Evolutionary conservation across 2,329 filamentous ascomycete genomes (phyloP), one percentile per base, ranked within the genome.

Genomic region (Incumbomyces lentus): DNA sequence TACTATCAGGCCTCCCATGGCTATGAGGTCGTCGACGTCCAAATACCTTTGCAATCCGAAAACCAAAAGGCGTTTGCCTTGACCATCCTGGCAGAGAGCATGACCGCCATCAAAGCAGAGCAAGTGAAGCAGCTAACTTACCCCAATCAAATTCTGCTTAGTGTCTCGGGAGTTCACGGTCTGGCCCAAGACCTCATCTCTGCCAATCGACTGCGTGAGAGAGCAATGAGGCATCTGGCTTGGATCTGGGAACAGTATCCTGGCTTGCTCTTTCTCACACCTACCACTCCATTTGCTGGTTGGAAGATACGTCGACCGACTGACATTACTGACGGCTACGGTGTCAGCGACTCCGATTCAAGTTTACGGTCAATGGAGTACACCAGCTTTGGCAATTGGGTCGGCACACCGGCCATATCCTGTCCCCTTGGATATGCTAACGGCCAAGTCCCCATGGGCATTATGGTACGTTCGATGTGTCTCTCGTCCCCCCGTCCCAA

Each of bases 311-410:
- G 68, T 7, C 81, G 84, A 34, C 68, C 79, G 13, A 68, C 68
- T n/a, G 80, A 88, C 58, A 60, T 79, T 3, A 54, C 51, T n/a
- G 50, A 47, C 33, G 52, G 54, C 13, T 66, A 71, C 39, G 89
- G 89, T 2, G 69, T 86, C 54, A 81, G 74, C 32, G 83, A 95
- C 62, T 81, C 74, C 0, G 87, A 92, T 60, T 71, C 68, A 50
- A 81, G 78, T 13, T 68, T 94, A n/a, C 71, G 76, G 19, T 85
- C 78, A 59, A 94, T 95, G 86, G 78, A 82, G 63, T 95, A 86
- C 64, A 80, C 85, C 13, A 94, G 84, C 76, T 65, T 94, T 31
- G 84, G 88, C 6, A 95, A 95, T 64, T 81, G 87, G 56, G 78
- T 74, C 0, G 89, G 89, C 0, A 81, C 81, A 40, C 89, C 89